Conservation (phyloP, 192 early-diverging fungal species). For the Tieghemiomyces parasiticus region DNA sequence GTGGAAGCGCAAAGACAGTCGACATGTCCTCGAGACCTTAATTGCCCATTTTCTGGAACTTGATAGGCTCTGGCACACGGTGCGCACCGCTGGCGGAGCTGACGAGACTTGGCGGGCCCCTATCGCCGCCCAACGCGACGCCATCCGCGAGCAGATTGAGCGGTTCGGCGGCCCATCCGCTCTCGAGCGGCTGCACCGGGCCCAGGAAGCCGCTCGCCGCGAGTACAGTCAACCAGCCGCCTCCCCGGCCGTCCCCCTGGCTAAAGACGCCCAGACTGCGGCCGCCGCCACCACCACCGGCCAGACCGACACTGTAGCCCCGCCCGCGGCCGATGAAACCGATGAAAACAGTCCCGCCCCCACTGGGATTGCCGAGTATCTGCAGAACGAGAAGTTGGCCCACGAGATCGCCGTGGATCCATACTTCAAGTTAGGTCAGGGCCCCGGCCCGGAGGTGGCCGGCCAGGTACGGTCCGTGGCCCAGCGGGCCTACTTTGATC, state of each 20-base stretch:
- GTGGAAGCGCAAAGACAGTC: slow-evolving; percentile 54
- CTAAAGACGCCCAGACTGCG: too few species aligned
- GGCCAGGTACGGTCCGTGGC: slow-evolving; percentile 39
- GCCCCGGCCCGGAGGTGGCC: slow-evolving; percentile 26
- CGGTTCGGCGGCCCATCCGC: slow-evolving; percentile 33
- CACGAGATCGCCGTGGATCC: slow-evolving; percentile 69
- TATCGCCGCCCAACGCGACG: slow-evolving; percentile 43
- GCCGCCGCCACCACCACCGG: neutral
- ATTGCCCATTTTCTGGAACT: slow-evolving; percentile 53
- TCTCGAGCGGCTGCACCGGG: slow-evolving; percentile 21
- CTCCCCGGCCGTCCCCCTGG: slow-evolving; percentile 10
- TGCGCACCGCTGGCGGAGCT: slow-evolving; percentile 32
- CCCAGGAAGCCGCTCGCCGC: slow-evolving; percentile 10
- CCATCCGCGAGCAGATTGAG: slow-evolving; percentile 23
- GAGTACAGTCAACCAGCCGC: slow-evolving; percentile 6
- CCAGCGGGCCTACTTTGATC: slow-evolving; percentile 56
- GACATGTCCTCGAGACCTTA: slow-evolving; percentile 41
- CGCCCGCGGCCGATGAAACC: neutral
- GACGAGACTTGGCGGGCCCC: slow-evolving; percentile 38
- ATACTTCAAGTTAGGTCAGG: slow-evolving; percentile 41
- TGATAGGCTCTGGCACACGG: slow-evolving; percentile 42
- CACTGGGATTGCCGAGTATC: neutral
- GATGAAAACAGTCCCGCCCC: neutral
- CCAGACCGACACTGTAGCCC: neutral
- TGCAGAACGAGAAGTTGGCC: slow-evolving; percentile 50